Evolutionary conservation across 202 grass and related monocot genomes (phyloP).

Genomic region (Setaria italica): DNA sequence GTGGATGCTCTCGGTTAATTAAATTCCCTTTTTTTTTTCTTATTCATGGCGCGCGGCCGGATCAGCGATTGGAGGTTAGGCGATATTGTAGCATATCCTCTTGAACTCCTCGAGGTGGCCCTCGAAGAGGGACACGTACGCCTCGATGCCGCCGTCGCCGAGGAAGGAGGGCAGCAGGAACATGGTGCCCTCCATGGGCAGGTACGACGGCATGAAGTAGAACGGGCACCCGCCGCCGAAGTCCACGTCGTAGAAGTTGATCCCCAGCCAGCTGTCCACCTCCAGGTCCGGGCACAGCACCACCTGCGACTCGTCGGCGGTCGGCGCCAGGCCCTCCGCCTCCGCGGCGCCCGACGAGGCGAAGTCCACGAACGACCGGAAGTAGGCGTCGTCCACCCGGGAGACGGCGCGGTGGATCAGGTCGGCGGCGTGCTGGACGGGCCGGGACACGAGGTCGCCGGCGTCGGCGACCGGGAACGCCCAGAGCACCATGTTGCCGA

Average conservation of each 20-base stretch:
- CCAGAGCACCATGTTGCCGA: slow-evolving; percentile 85
- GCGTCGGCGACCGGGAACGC: slow-evolving; percentile 54
- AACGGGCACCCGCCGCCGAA: slow-evolving; percentile 60
- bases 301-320: slow-evolving; percentile 48
- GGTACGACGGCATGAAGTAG: slow-evolving; percentile 74
- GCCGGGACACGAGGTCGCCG: slow-evolving; percentile 52
- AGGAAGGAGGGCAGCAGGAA: slow-evolving; percentile 49
- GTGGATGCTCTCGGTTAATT: background rate
- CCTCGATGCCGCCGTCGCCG: slow-evolving; percentile 65
- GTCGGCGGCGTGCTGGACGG: slow-evolving; percentile 45
- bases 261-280: slow-evolving; percentile 66
- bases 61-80: background rate
- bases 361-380: slow-evolving; percentile 81
- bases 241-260: slow-evolving; percentile 61
- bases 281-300: slow-evolving; percentile 67
- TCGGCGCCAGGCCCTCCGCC: slow-evolving; percentile 51
- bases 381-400: slow-evolving; percentile 60
- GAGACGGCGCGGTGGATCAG: slow-evolving; percentile 56
- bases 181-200: slow-evolving; percentile 63
- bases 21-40: background rate
- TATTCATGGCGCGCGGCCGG: background rate
- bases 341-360: slow-evolving; percentile 51
- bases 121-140: slow-evolving; percentile 59
- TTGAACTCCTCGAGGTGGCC: slow-evolving; percentile 53
- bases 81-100: slow-evolving; percentile 44